Conservation (phyloP, 2,329 filamentous ascomycete species). For the Ophiostoma australiae region DNA sequence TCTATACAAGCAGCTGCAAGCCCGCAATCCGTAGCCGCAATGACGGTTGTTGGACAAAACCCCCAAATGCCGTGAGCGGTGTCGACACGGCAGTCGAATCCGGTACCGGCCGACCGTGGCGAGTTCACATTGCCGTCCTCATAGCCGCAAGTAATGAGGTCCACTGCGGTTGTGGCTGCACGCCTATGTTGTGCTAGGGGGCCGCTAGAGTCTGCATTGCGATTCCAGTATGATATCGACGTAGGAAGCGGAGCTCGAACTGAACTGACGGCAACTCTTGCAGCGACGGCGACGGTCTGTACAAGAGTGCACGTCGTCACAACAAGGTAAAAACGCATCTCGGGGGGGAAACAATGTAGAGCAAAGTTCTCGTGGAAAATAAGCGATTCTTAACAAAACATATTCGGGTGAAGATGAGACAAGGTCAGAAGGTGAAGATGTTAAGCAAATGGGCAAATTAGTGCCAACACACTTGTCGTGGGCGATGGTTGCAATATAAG, state of each 20-base stretch:
- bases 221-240: neutral
- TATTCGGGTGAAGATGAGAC: neutral
- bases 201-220: neutral
- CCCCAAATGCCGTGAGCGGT: neutral
- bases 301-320: neutral
- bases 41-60: neutral
- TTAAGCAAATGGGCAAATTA: neutral
- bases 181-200: neutral
- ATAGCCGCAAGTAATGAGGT: neutral
- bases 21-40: neutral
- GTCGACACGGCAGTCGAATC: slow-evolving; percentile 3
- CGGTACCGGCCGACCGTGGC: neutral
- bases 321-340: neutral
- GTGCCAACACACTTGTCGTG: neutral
- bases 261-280: neutral
- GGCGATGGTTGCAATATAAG: neutral
- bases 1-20: slow-evolving; percentile 7
- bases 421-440: neutral
- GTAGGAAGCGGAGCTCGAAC: neutral
- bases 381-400: neutral
- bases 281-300: neutral
- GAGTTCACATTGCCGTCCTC: neutral
- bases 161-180: neutral
- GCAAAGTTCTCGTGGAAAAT: neutral
- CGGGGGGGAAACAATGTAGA: no score